Percentiles rank a stretch among this genome's conserved stretches.
Conservation (phyloP, 2,329 filamentous ascomycete species). For the Exophiala dermatitidis region DNA sequence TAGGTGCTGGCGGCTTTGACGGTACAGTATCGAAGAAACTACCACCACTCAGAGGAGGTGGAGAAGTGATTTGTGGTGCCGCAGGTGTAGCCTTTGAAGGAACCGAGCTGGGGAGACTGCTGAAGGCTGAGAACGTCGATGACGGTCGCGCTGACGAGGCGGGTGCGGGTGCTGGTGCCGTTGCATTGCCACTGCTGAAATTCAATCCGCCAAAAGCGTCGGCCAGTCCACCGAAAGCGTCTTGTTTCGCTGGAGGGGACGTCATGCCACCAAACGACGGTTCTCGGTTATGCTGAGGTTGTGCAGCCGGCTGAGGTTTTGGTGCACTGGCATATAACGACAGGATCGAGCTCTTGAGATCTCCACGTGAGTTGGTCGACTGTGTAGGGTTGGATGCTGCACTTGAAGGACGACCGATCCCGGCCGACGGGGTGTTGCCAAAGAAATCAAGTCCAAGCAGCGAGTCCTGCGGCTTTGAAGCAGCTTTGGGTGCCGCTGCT, state of each 20-base stretch:
- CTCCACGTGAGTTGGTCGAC: slow-evolving; percentile 68
- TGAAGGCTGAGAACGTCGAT: slow-evolving; percentile 58
- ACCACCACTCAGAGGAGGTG: slow-evolving; percentile 57
- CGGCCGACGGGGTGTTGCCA: slow-evolving; percentile 61
- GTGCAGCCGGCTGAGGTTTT: slow-evolving; percentile 58
- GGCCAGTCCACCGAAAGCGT: slow-evolving; percentile 59
- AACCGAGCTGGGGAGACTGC: slow-evolving; percentile 42
- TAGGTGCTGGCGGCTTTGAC: slow-evolving; percentile 45
- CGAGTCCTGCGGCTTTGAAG: slow-evolving; percentile 62
- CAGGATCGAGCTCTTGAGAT: slow-evolving; percentile 93
- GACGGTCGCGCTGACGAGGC: slow-evolving; percentile 31
- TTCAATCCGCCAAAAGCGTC: slow-evolving; percentile 72
- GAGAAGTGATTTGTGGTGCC: slow-evolving; percentile 43
- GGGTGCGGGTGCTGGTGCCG: slow-evolving; percentile 40
- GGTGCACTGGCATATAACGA: slow-evolving; percentile 85
- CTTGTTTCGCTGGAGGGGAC: slow-evolving; percentile 49
- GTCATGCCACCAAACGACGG: slow-evolving; percentile 62
- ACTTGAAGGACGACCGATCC: slow-evolving; percentile 67
- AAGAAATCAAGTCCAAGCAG: slow-evolving; percentile 90
- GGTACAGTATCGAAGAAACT: slow-evolving; percentile 73
- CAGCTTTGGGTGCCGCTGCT: slow-evolving; percentile 50
- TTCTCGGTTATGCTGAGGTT: slow-evolving; percentile 49
- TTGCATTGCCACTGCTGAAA: slow-evolving; percentile 47
- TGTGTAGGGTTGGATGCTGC: slow-evolving; percentile 57
- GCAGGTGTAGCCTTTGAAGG: slow-evolving; percentile 37